Percentiles rank a stretch among this genome's conserved stretches.
phyloP scores from a whole-genome alignment of 139 green algal genomes.

The Micractinium sp. region DNA sequence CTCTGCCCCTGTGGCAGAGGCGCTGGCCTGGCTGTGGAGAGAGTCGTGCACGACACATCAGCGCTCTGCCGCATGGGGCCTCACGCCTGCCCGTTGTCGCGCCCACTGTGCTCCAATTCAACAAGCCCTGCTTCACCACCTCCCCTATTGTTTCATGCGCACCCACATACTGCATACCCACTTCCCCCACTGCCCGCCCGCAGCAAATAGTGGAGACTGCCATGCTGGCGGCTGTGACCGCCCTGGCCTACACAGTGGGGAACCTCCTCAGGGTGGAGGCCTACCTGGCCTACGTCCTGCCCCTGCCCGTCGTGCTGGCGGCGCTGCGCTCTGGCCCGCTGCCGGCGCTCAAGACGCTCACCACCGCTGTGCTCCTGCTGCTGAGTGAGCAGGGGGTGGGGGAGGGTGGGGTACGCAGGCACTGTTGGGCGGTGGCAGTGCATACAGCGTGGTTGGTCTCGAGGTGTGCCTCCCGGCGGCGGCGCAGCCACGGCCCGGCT shows the following conservation, averaged over 20 bases:
- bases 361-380: constrained; percentile 77
- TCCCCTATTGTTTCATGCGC: no score
- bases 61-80: background rate
- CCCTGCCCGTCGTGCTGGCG: constrained; percentile 81
- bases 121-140: no score
- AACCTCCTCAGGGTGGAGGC: constrained; percentile 77
- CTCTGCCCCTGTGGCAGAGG: no score
- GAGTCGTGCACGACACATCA: background rate
- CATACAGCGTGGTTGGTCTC: background rate
- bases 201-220: constrained; percentile 82
- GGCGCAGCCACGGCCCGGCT: background rate
- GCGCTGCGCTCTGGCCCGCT: constrained; percentile 64
- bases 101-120: no score
- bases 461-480: background rate
- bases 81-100: background rate
- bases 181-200: background rate
- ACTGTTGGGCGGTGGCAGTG: background rate
- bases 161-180: no score
- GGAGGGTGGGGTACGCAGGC: background rate
- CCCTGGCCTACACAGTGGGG: constrained; percentile 78
- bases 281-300: constrained; percentile 86
- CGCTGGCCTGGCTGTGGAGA: no score
- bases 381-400: constrained; percentile 66
- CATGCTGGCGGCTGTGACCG: constrained; percentile 89
- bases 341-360: constrained; percentile 68